Evolutionary conservation across 257 asterid genomes (phyloP), one percentile per base, ranked within the genome.

Genomic region (Cruciata laevipes): DNA sequence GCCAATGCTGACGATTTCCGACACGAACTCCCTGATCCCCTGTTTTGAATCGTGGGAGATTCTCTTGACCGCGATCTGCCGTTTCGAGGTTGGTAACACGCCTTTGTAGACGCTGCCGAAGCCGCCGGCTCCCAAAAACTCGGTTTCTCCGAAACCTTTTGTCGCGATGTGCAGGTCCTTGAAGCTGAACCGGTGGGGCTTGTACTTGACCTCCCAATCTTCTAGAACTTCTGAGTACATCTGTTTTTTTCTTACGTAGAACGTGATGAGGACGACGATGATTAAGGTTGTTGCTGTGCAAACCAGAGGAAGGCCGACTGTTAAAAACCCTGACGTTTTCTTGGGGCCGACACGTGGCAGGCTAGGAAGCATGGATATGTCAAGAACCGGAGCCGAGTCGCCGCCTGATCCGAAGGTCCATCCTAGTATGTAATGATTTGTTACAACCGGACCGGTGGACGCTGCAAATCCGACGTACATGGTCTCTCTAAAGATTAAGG

Each of bases 51-150:
- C 87, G 38, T 86, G 94, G 24, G 86, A 84, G 17, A 86, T 79
- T 65, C 73, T 71, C 76, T 88, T 88, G 1, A 86, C 94, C 0
- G 96, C 91, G 10, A 88, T 73, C 61, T 83, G 78, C 4, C 61
- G 58, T 49, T 70, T 75, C 0, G 91, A 64, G 0, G 18, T 65
- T 3, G 81, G 77, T 76, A 89, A 57, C 3, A 73, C 61, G 5
- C 96, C 96, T 74, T 61, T 75, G 57, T 89, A 89, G 0, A 89
- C 96, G 25, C 77, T 77, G 5, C 95, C 91, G 37, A 89, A 89
- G 13, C 96, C 96, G 1, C 96, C 95, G 0, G 62, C 63, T 3
- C 96, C 96, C 35, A 89, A 32, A 2, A 89, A 16, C 72, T 70
- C 85, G 14, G 71, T 17, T 7, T 61, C 47, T 31, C 63, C 77